Percentiles rank a stretch among this genome's conserved stretches.
These are phyloP conservation scores for Colletotrichum sojae DNA, from an alignment of 2,329 filamentous ascomycete genomes.

Conservation along the genomic window DNA sequence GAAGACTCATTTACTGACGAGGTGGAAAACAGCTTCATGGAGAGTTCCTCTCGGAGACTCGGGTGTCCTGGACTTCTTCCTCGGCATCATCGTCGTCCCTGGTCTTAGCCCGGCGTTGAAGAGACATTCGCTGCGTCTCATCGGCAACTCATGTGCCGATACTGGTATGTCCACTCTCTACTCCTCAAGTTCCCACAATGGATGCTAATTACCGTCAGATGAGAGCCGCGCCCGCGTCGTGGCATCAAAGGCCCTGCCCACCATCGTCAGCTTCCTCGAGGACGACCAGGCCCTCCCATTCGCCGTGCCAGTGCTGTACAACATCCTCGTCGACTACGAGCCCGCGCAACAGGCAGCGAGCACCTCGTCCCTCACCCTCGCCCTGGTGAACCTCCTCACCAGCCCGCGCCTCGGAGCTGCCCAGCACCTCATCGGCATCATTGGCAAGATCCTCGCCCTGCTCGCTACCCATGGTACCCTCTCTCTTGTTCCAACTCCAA, in stretches of 20 bases:
- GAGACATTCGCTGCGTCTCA: constrained; percentile 69
- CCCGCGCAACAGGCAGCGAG: constrained; percentile 70
- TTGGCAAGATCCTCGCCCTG: constrained; percentile 70
- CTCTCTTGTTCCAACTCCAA: not conserved
- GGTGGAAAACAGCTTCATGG: constrained; percentile 64
- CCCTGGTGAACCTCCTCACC: constrained; percentile 64
- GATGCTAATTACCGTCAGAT: constrained; percentile 54
- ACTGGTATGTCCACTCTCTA: constrained; percentile 56
- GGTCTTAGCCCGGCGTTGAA: constrained; percentile 59
- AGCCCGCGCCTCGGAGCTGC: constrained; percentile 59
- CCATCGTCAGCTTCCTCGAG: constrained; percentile 63
- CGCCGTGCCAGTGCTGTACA: constrained; percentile 72
- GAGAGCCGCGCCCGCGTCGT: constrained; percentile 72
- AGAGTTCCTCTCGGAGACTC: constrained; percentile 70
- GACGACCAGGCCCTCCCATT: constrained; percentile 65
- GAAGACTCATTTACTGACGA: not conserved
- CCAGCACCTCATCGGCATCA: constrained; percentile 62
- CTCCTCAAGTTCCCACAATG: not conserved
- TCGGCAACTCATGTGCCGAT: constrained; percentile 76
- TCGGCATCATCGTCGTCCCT: constrained; percentile 59
- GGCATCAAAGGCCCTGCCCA: constrained; percentile 60
- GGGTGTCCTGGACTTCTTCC: constrained; percentile 70
- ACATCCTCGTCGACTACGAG: constrained; percentile 74
- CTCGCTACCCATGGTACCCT: constrained; percentile 64
- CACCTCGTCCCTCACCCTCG: constrained; percentile 63